A percentile compares a stretch with the other conserved stretches of the same genome.
These are phyloP conservation scores for Pseudoneurospora amorphoporcata DNA, from an alignment of 495 filamentous ascomycete genomes.

Conservation along the genomic window DNA sequence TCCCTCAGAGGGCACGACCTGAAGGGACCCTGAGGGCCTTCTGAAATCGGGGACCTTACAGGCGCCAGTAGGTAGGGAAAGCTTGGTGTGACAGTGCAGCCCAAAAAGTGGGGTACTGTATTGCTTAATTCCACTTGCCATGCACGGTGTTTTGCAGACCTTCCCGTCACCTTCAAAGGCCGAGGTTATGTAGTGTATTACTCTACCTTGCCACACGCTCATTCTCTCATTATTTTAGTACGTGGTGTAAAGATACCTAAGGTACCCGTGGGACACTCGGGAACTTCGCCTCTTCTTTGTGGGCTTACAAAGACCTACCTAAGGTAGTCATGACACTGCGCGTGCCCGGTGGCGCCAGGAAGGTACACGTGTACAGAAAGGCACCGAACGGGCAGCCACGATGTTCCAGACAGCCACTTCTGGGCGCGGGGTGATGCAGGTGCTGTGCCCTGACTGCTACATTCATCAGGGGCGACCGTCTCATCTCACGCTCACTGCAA, in stretches of 20 bases:
- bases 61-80: neutral
- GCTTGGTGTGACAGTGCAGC: neutral
- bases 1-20: neutral
- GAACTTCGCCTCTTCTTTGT: neutral
- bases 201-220: neutral
- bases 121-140: neutral
- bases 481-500: neutral
- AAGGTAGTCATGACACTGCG: neutral
- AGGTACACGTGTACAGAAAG: neutral
- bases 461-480: neutral
- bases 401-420: neutral
- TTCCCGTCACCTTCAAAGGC: neutral
- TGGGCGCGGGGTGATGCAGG: neutral
- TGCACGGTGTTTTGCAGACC: neutral
- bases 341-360: neutral
- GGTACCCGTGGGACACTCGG: neutral
- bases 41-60: neutral
- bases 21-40: neutral
- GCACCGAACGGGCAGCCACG: neutral
- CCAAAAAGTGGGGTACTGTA: neutral
- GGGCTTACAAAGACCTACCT: neutral
- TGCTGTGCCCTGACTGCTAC: neutral
- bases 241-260: neutral
- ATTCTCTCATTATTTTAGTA: neutral
- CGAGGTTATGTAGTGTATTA: neutral